These are phyloP conservation scores for Verbena officinalis DNA, from an alignment of 257 asterid genomes.

Conservation along the genomic window DNA sequence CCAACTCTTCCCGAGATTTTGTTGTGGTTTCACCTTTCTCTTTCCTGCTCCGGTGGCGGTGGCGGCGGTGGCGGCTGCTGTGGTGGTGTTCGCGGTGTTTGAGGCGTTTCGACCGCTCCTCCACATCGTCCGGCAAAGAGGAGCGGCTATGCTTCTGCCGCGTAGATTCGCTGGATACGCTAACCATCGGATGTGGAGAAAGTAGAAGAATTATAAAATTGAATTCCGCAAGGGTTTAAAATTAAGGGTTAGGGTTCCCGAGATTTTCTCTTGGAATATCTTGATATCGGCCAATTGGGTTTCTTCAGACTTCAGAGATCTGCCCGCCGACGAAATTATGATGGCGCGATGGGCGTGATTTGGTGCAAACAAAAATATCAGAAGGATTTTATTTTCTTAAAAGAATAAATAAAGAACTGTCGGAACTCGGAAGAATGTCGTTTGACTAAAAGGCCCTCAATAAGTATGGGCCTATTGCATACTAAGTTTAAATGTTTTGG, in stretches of 20 bases:
- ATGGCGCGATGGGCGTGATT: neutral
- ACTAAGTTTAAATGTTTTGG: too few species aligned
- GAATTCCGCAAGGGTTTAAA: neutral
- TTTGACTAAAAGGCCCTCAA: too few species aligned
- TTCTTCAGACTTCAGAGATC: neutral
- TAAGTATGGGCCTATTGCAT: too few species aligned
- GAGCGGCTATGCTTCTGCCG: conserved; percentile 76
- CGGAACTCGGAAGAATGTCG: too few species aligned
- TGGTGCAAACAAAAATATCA: neutral
- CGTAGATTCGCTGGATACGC: conserved; percentile 60
- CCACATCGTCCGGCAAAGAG: conserved; percentile 57
- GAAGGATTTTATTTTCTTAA: too few species aligned
- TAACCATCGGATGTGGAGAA: conserved; percentile 46
- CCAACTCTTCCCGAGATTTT: conserved; percentile 34
- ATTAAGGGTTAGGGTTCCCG: conserved; percentile 35
- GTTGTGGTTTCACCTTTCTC: conserved; percentile 32
- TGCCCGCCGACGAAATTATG: neutral
- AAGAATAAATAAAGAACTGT: too few species aligned
- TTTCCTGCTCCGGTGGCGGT: conserved; percentile 59
- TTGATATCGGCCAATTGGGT: neutral
- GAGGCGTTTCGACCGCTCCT: conserved; percentile 78
- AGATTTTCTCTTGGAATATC: neutral
- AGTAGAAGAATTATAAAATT: neutral
- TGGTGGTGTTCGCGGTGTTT: conserved; percentile 81
- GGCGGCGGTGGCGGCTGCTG: conserved; percentile 66